phyloP scores from a whole-genome alignment of 257 asterid species.

The Solanum tarijense region DNA sequence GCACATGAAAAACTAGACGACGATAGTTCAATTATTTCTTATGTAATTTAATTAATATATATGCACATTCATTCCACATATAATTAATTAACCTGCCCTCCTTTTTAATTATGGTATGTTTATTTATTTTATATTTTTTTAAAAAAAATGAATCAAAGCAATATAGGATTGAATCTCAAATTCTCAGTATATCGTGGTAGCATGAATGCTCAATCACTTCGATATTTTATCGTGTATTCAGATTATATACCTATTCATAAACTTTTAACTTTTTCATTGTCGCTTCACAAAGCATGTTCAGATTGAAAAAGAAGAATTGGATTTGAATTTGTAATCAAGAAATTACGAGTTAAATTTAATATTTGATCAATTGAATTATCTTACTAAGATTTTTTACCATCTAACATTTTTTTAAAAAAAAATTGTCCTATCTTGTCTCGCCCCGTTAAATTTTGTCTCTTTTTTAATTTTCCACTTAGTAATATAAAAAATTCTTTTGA shows the following conservation, averaged over 20 bases:
- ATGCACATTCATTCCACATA: not conserved
- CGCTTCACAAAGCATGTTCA: not conserved
- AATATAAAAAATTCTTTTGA: not conserved
- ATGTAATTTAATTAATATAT: not conserved
- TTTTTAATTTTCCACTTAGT: not conserved
- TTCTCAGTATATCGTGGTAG: not conserved
- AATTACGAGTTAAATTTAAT: not conserved
- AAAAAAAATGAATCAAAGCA: too few species aligned
- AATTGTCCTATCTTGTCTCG: not conserved
- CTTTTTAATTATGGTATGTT: not conserved
- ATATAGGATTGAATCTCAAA: not conserved
- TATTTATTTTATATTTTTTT: not conserved
- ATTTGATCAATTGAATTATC: not conserved
- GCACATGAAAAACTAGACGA: not conserved
- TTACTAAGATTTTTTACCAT: not conserved
- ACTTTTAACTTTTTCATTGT: not conserved
- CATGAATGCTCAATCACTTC: not conserved
- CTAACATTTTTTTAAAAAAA: accelerated
- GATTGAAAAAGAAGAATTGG: accelerated
- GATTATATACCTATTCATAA: not conserved
- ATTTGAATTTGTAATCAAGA: not conserved
- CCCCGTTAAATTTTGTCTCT: not conserved
- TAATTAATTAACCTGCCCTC: not conserved
- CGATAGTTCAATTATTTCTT: not conserved
- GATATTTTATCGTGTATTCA: not conserved